A percentile compares a stretch with the other conserved stretches of the same genome.
Evolutionary conservation across 2,329 filamentous ascomycete genomes (phyloP).

Genomic region (Apiospora rasikravindrae): DNA sequence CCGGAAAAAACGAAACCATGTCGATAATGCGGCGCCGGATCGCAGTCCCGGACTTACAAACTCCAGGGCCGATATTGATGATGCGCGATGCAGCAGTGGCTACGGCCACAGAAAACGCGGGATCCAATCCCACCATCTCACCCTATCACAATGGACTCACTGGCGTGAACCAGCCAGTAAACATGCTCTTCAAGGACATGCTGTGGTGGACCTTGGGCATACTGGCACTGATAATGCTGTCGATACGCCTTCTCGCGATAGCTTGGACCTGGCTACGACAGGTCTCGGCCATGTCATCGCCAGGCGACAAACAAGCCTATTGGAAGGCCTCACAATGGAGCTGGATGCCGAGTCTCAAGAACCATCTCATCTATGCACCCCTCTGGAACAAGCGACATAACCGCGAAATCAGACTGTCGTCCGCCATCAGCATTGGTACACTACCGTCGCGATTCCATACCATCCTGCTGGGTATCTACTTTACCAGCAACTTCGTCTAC

Average conservation of each 20-base stretch:
- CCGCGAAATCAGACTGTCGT: constrained; percentile 67
- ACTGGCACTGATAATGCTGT: constrained; percentile 58
- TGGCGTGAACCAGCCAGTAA: constrained; percentile 64
- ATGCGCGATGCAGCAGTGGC: constrained; percentile 33
- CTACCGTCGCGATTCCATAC: constrained; percentile 69
- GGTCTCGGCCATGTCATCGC: constrained; percentile 61
- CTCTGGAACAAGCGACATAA: constrained; percentile 70
- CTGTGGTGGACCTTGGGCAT: constrained; percentile 67
- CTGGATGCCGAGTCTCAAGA: constrained; percentile 68
- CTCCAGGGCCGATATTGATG: constrained; percentile 35
- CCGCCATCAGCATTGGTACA: constrained; percentile 61
- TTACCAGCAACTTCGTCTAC: constrained; percentile 66
- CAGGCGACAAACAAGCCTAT: constrained; percentile 59
- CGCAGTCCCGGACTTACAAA: constrained; percentile 36
- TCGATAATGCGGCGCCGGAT: constrained; percentile 40
- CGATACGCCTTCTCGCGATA: constrained; percentile 59
- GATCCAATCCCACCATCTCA: constrained; percentile 53
- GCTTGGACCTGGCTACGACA: constrained; percentile 62
- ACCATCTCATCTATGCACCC: constrained; percentile 66
- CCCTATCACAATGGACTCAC: constrained; percentile 62
- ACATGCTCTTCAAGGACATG: constrained; percentile 61
- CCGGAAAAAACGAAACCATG: constrained; percentile 30
- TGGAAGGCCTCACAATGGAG: constrained; percentile 63
- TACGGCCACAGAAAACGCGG: constrained; percentile 31
- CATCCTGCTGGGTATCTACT: constrained; percentile 60